Evolutionary conservation across 176 grass and related monocot genomes (phyloP).

Genomic region (Ensete glaucum): DNA sequence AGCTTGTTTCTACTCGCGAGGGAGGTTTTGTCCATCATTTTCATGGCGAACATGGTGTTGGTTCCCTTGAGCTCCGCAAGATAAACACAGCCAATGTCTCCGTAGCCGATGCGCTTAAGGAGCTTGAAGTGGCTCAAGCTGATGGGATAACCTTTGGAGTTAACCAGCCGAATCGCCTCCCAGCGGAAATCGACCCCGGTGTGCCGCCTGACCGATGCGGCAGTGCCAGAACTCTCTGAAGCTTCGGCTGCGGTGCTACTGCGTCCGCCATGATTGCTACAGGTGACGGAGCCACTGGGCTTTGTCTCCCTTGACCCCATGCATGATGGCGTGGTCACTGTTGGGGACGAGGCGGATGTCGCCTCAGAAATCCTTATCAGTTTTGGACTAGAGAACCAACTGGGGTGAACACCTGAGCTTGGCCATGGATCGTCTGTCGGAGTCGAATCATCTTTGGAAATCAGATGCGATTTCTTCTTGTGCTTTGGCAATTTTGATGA

Average conservation of each 20-base stretch:
- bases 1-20: background rate
- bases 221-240: background rate
- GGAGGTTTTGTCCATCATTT: background rate
- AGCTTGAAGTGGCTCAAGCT: background rate
- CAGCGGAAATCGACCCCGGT: background rate
- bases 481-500: background rate
- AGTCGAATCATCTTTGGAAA: background rate
- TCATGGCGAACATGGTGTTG: background rate
- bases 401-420: background rate
- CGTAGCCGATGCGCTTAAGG: background rate
- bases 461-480: background rate
- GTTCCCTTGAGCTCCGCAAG: background rate
- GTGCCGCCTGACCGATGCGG: background rate
- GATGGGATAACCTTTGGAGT: background rate
- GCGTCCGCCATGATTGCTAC: too few species aligned
- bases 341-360: background rate
- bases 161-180: background rate
- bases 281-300: background rate
- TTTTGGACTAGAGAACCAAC: background rate
- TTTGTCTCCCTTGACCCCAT: background rate
- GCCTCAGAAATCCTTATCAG: background rate
- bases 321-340: background rate
- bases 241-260: background rate
- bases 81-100: conserved; percentile 1
- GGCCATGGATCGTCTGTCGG: background rate